Evolutionary conservation across 441 rosid genomes (phyloP).

Genomic region (Jatropha multifida): DNA sequence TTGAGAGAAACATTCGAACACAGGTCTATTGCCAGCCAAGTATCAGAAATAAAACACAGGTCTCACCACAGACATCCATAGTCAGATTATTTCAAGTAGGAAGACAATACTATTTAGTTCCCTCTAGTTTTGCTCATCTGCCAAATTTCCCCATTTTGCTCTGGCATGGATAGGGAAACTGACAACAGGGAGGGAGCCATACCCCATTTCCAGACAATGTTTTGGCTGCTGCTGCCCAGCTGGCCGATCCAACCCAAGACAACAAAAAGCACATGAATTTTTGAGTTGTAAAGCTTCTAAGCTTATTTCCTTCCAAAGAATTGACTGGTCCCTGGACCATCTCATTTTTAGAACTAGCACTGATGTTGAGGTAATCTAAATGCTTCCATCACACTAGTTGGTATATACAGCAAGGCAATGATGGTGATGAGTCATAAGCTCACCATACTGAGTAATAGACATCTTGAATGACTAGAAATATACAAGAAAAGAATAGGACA

Average conservation of each 20-base stretch:
- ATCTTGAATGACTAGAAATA: neutral
- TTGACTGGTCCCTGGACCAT: constrained; percentile 29
- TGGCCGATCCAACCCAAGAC: constrained; percentile 22
- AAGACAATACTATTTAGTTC: too few species aligned
- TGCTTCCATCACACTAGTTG: constrained; percentile 22
- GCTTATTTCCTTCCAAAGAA: constrained; percentile 7
- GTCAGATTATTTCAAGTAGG: constrained; percentile 4
- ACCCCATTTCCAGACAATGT: constrained; percentile 25
- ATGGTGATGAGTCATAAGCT: neutral
- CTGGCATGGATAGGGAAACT: constrained; percentile 29
- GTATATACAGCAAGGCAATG: constrained; percentile 18
- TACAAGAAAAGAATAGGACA: neutral
- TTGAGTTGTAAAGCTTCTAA: neutral
- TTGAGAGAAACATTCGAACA: too few species aligned
- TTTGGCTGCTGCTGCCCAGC: constrained; percentile 16
- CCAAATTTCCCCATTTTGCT: neutral
- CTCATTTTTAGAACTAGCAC: constrained; percentile 15
- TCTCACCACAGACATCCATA: constrained; percentile 20
- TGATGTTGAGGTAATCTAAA: constrained; percentile 18
- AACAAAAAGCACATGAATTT: constrained; percentile 4
- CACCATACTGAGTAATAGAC: constrained; percentile 8
- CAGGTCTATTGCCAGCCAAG: neutral
- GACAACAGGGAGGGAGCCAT: constrained; percentile 10
- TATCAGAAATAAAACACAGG: neutral
- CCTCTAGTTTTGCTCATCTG: neutral